Evolutionary conservation across 2,329 filamentous ascomycete species (phyloP), one percentile per base, ranked within the genome.

Genomic region (Xylariales sp.): DNA sequence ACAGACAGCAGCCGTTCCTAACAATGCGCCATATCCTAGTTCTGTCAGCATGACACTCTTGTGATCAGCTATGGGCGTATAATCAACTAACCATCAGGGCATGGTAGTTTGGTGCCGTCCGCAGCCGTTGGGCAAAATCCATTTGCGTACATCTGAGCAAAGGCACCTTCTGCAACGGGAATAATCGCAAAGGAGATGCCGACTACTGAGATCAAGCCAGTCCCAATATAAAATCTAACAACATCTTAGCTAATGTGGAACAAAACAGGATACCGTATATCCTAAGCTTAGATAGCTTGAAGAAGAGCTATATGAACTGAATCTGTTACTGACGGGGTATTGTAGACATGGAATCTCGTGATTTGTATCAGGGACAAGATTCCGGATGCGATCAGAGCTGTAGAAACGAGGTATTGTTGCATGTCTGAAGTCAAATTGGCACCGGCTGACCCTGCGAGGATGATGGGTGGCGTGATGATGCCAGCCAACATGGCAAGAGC

Each of bases 131-230:
- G 74, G 47, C 80, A 85, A 57, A 74, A 84, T 4, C 86, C 86
- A 43, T 82, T 85, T 35, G 67, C 68, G 58, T 91, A 91, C 84
- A 90, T 91, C 57, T 91, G 85, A 2, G 69, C 59, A 31, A 93
- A 76, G 4, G 81, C 84, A 34, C 86, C 84, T 22, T 74, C 76
- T 1, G 86, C 84, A 19, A 89, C 79, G 3, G 84, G 78, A 46
- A 90, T 87, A 46, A 86, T 82, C 33, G 84, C 74, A 57, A 91
- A 91, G 0, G 85, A 87, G 12, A 88, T 84, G 12, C 84, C 86
- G 3, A 88, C 84, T 3, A 89, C 88, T 0, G 84, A 88, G 44
- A 93, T 81, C 18, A 93, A 65, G 3, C 88, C 88, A 0, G 88
- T 93, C 9, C 88, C 86, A 45, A 89, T 64, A 49, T 80, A 87